Base-by-base conservation (phyloP, 1,284 basidiomycete species). In the Sporisorium reilianum region DNA sequence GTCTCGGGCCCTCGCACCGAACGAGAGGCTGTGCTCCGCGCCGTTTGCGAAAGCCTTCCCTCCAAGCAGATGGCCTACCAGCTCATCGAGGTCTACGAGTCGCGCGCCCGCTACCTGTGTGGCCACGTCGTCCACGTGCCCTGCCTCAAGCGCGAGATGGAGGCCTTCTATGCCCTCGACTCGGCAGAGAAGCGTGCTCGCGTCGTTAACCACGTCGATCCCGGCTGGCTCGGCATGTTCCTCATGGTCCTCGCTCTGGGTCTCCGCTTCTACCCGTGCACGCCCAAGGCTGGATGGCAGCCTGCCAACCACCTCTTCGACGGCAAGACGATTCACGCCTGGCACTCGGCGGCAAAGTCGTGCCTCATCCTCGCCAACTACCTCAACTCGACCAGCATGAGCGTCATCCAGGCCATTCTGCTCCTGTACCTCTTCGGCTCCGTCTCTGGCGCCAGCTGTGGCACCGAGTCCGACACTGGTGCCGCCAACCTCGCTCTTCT, bases 21-120 rank as follows among this genome's bases (percentile, higher is more conserved):
- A 57, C 67, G 82, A n/a, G 75, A 82, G 50, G 72, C 74, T 8
- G 81, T 84, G n/a, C 54, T 84, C 22, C 65, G 75, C n/a, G 71
- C 61, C 22, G 72, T 84, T 57, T 72, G 80, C 55, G 60, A 72
- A 18, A 72, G 69, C 22, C 63, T 84, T 18, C 82, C 82, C 12
- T 62, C 64, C 30, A 64, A 75, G 53, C 70, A 79, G 50, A 61
- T 78, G 5, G 77, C 77, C 11, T 59, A 66, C 42, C 74, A 78
- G 60, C 75, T 84, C 25, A 63, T 84, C 55, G 68, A 75, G 48
- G 72, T 81, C 11, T 84, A 77, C 55, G 76, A 77, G 49, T 64
- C 64, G 28, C 65, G 78, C 11, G 78, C 66, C 23, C 64, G 72
- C 20, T 77, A 75, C 42, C 72, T 81, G 28, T 60, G 55, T 20